A percentile compares a stretch with the other conserved stretches of the same genome.
phyloP scores from a whole-genome alignment of 2,329 filamentous ascomycete species.

The Lasiodiplodia gonubiensis region DNA sequence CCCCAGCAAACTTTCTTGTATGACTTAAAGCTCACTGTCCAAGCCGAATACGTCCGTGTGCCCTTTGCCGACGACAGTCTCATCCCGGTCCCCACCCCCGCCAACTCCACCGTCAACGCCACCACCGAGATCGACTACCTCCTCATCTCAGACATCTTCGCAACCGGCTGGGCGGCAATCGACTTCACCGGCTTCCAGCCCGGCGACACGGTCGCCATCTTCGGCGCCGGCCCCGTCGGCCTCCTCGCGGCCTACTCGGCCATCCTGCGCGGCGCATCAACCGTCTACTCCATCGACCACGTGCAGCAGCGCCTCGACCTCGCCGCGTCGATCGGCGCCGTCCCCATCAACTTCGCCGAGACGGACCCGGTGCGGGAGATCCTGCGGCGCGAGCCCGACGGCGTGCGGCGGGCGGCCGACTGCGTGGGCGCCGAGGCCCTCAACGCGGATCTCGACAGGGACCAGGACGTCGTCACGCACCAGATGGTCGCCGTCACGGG shows the following conservation, averaged over 20 bases:
- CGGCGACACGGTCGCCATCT: conserved; percentile 37
- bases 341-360: conserved; percentile 32
- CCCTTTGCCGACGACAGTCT: conserved; percentile 29
- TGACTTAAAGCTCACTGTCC: neutral
- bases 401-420: conserved; percentile 31
- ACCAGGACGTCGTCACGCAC: conserved; percentile 35
- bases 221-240: conserved; percentile 33
- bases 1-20: no score
- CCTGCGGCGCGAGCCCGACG: conserved; percentile 29
- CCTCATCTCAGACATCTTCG: conserved; percentile 47
- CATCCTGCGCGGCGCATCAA: conserved; percentile 32
- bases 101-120: neutral
- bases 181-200: conserved; percentile 47
- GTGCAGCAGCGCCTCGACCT: conserved; percentile 31
- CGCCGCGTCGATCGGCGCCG: conserved; percentile 30
- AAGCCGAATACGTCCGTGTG: conserved; percentile 30
- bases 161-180: conserved; percentile 48
- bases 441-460: conserved; percentile 33
- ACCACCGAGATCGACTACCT: conserved; percentile 34
- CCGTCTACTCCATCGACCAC: conserved; percentile 32
- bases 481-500: conserved; percentile 39
- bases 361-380: conserved; percentile 31
- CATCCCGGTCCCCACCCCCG: neutral
- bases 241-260: conserved; percentile 33
- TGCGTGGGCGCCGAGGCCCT: conserved; percentile 30